Evolutionary conservation across 1,284 basidiomycete species (phyloP), one percentile per base, ranked within the genome.

Genomic region (Marasmius oreades): DNA sequence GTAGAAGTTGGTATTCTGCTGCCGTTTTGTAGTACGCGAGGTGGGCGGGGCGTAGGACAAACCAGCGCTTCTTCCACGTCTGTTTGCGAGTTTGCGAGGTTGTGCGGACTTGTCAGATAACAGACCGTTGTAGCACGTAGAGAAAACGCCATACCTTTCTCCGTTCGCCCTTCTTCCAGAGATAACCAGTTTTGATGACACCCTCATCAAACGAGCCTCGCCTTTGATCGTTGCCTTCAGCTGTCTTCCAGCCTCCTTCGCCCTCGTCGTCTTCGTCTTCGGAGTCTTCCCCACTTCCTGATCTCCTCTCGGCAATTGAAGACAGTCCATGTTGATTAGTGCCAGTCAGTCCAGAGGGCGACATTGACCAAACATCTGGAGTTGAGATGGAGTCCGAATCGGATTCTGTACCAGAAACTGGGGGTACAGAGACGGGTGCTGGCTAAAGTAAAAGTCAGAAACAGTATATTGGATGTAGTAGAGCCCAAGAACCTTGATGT

Each of bases 21-120:
- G 92, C 89, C 56, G 87, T 95, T 78, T 98, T 98, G 85, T 99
- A 99, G 75, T 97, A 98, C 12, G 94, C 94, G 51, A 99, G 76
- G 70, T 95, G 93, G 16, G 90, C 91, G 0, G 92, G 85, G 14
- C 96, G 84, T 58, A 99, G 76, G 0, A 99, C 97, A 65, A 98
- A 99, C 96, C 96, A 99, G 36, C 96, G 84, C 76, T 95, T 95
- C 80, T 98, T 98, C 96, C 96, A 99, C 1, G 89, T 93, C 93
- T 97, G 67, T 51, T 46, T 28, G n/a, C 48, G 53, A 22, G 33
- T 10, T 52, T 53, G 37, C n/a, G 23, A 26, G 56, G 57, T 20
- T 10, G 53, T 53, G 37, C n/a, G 23, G 26, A 56, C 56, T 20
- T 23, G 58, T 56, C 55, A 58, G 47, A 5, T 57, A 53, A 58